These are phyloP conservation scores for Chondrostereum purpureum DNA, from an alignment of 1,284 basidiomycete species.

Conservation along the genomic window DNA sequence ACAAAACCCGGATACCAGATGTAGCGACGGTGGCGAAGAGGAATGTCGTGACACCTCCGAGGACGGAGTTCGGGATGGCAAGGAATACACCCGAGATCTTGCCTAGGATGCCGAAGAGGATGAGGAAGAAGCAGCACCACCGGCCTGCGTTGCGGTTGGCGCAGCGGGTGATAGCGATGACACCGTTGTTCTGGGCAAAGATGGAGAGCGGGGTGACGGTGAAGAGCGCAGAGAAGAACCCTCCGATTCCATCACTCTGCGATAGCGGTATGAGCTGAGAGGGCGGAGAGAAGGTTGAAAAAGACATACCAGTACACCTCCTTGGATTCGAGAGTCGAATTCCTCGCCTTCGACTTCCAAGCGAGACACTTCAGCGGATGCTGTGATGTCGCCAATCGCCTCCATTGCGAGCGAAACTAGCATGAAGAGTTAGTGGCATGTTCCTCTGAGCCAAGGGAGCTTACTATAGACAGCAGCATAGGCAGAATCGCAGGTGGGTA, in stretches of 20 bases:
- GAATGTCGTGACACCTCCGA: conserved; percentile 82
- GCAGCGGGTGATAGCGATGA: conserved; percentile 74
- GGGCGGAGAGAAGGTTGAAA: neutral
- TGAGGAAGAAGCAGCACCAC: conserved; percentile 69
- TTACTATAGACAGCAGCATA: conserved; percentile 76
- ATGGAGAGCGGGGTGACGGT: conserved; percentile 77
- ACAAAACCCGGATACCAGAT: conserved; percentile 71
- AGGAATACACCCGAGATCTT: conserved; percentile 79
- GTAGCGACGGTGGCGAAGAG: conserved; percentile 59
- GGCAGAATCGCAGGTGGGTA: conserved; percentile 81
- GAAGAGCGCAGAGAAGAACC: conserved; percentile 71
- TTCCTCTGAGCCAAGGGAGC: conserved; percentile 4
- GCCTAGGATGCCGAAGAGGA: conserved; percentile 68
- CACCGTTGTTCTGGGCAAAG: conserved; percentile 82
- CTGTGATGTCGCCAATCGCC: conserved; percentile 83
- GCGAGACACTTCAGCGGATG: conserved; percentile 75
- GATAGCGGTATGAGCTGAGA: neutral
- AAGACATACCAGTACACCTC: conserved; percentile 67
- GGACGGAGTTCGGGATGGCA: conserved; percentile 74
- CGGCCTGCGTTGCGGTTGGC: conserved; percentile 69
- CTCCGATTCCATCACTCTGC: conserved; percentile 67
- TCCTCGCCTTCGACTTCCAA: conserved; percentile 61
- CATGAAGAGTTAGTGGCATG: neutral
- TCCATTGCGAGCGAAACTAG: conserved; percentile 73
- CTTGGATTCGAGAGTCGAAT: conserved; percentile 78